Evolutionary conservation across 768 basidiomycete genomes (phyloP).

Genomic region (Zangia roseola): DNA sequence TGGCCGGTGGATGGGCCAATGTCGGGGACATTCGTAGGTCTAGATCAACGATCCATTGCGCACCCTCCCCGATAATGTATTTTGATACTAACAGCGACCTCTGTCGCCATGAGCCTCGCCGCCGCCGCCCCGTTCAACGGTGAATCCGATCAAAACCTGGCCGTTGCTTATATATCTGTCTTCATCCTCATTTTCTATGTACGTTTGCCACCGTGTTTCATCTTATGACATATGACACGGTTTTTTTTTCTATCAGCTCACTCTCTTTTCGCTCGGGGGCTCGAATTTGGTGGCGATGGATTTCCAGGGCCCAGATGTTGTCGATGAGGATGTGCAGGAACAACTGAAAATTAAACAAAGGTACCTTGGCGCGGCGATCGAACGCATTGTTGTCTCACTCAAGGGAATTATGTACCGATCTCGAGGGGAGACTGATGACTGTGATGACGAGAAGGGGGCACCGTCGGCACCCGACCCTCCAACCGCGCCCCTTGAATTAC

Average conservation of each 20-base stretch:
- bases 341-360: slow-evolving; percentile 39
- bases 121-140: slow-evolving; percentile 62
- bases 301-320: slow-evolving; percentile 61
- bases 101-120: slow-evolving; percentile 63
- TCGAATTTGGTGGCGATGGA: slow-evolving; percentile 57
- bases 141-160: slow-evolving; percentile 52
- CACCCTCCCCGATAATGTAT: background rate
- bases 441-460: slow-evolving; percentile 11
- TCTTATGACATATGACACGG: background rate
- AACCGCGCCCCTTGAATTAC: background rate
- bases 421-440: background rate
- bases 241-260: slow-evolving; percentile 41
- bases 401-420: background rate
- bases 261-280: slow-evolving; percentile 64
- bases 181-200: slow-evolving; percentile 63
- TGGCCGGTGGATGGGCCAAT: slow-evolving; percentile 70
- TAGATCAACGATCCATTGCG: background rate
- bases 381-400: slow-evolving; percentile 4
- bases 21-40: slow-evolving; percentile 67
- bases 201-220: slow-evolving; percentile 12
- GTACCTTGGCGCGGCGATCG: slow-evolving; percentile 13
- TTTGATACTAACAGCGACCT: slow-evolving; percentile 45
- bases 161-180: slow-evolving; percentile 64
- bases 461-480: background rate
- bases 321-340: slow-evolving; percentile 53